A percentile compares a stretch with the other conserved stretches of the same genome.
Conservation (phyloP, 768 basidiomycete species). For the Termitomyces sp. region DNA sequence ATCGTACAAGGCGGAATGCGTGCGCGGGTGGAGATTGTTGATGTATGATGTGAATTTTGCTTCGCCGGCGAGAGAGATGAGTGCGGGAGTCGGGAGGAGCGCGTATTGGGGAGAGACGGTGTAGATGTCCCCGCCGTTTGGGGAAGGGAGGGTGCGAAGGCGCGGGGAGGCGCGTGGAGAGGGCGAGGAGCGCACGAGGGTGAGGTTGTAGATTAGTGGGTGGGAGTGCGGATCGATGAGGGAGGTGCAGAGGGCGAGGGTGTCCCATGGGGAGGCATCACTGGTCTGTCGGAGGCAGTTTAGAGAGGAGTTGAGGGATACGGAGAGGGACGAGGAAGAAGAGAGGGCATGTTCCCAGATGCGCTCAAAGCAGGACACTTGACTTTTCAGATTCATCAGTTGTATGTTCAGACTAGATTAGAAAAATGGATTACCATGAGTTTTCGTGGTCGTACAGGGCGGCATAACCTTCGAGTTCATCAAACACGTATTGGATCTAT, state of each 20-base stretch:
- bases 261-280: slow-evolving; percentile 4
- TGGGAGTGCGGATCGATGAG: slow-evolving; percentile 38
- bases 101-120: slow-evolving; percentile 35
- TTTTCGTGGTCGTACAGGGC: slow-evolving; percentile 31
- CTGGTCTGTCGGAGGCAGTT: slow-evolving; percentile 14
- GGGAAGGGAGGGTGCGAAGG: slow-evolving; percentile 23
- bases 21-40: slow-evolving; percentile 42
- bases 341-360: slow-evolving; percentile 40
- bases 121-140: slow-evolving; percentile 28
- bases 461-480: slow-evolving; percentile 44
- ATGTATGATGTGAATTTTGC: slow-evolving; percentile 43
- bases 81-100: slow-evolving; percentile 40
- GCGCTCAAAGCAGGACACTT: slow-evolving; percentile 53
- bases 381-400: slow-evolving; percentile 23
- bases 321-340: slow-evolving; percentile 15
- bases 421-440: slow-evolving; percentile 28
- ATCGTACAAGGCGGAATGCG: slow-evolving; percentile 22
- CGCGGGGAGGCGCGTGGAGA: slow-evolving; percentile 14
- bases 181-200: slow-evolving; percentile 24
- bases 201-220: slow-evolving; percentile 34
- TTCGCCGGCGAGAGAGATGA: slow-evolving; percentile 24
- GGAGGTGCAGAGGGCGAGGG: slow-evolving; percentile 18
- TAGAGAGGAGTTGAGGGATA: slow-evolving; percentile 19
- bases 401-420: background rate
- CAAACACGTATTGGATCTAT: slow-evolving; percentile 43